A percentile compares a stretch with the other conserved stretches of the same genome.
Conservation (phyloP, 371 early-diverging fungal species). For the Nosema granulosis region DNA sequence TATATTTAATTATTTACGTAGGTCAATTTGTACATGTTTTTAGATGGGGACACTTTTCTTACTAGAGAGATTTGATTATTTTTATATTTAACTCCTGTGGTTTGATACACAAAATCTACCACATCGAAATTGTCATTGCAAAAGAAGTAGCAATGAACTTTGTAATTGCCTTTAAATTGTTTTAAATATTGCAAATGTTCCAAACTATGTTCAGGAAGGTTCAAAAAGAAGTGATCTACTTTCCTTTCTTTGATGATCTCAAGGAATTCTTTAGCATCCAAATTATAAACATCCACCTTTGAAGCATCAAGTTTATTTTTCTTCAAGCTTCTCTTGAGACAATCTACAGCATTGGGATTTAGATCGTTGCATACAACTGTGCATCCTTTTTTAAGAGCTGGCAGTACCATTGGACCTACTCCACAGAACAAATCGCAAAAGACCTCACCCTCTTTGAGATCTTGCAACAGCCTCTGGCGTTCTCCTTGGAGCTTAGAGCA, state of each 20-base stretch:
- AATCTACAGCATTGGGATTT: constrained; percentile 63
- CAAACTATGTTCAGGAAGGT: constrained; percentile 65
- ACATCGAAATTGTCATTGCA: constrained; percentile 33
- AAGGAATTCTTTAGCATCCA: constrained; percentile 61
- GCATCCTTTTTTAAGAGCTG: constrained; percentile 56
- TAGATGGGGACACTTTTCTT: constrained; percentile 65
- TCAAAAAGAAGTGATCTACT: constrained; percentile 65
- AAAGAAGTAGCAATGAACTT: constrained; percentile 66
- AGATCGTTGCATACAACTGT: constrained; percentile 65
- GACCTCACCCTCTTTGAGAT: constrained; percentile 43
- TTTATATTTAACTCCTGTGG: constrained; percentile 31
- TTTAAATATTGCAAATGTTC: constrained; percentile 56
- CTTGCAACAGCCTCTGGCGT: constrained; percentile 45
- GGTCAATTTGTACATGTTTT: constrained; percentile 61
- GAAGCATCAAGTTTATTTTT: constrained; percentile 53
- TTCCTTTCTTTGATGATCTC: constrained; percentile 30
- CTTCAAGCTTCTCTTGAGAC: constrained; percentile 56
- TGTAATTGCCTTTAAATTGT: background rate
- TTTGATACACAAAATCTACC: constrained; percentile 20
- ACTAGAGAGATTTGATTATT: constrained; percentile 40
- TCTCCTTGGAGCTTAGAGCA: constrained; percentile 66
- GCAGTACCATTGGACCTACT: constrained; percentile 66
- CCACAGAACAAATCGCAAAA: constrained; percentile 68
- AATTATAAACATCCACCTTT: constrained; percentile 50
- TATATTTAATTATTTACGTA: background rate